phyloP scores from a whole-genome alignment of 495 filamentous ascomycete species.

The Recurvomyces mirabilis region DNA sequence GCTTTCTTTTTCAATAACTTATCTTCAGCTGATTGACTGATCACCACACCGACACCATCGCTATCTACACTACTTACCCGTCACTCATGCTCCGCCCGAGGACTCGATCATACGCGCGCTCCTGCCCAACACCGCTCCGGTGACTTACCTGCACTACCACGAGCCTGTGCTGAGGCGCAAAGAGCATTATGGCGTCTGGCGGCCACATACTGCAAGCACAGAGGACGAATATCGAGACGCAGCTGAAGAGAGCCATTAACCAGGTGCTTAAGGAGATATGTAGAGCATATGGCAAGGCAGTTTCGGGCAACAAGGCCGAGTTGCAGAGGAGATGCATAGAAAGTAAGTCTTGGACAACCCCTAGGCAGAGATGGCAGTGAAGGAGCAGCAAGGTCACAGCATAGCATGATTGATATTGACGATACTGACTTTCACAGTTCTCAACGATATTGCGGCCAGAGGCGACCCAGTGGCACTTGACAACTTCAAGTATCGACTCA shows the following conservation, averaged over 20 bases:
- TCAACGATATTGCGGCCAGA: conserved; percentile 23
- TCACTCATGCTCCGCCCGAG: background rate
- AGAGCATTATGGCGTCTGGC: conserved; percentile 47
- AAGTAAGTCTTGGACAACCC: conserved; percentile 43
- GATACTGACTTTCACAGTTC: conserved; percentile 9
- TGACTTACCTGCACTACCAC: background rate
- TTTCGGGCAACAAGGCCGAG: conserved; percentile 69
- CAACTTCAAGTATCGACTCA: conserved; percentile 8
- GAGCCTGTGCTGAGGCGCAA: conserved; percentile 2
- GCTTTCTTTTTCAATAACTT: too few species aligned
- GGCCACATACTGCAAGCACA: conserved; percentile 25
- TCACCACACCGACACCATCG: too few species aligned
- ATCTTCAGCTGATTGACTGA: too few species aligned
- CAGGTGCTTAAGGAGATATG: conserved; percentile 63
- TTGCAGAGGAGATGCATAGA: conserved; percentile 65
- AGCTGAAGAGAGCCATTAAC: conserved; percentile 54
- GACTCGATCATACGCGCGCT: background rate
- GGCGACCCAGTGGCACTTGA: conserved; percentile 26
- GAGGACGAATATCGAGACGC: conserved; percentile 31
- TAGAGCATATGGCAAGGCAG: conserved; percentile 52
- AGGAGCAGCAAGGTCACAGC: background rate
- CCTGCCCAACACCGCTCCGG: background rate
- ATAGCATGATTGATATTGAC: too few species aligned
- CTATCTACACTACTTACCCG: background rate
- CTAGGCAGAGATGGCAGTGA: background rate